Evolutionary conservation across 345 rosid genomes (phyloP).

Genomic region (Kernera saxatilis): DNA sequence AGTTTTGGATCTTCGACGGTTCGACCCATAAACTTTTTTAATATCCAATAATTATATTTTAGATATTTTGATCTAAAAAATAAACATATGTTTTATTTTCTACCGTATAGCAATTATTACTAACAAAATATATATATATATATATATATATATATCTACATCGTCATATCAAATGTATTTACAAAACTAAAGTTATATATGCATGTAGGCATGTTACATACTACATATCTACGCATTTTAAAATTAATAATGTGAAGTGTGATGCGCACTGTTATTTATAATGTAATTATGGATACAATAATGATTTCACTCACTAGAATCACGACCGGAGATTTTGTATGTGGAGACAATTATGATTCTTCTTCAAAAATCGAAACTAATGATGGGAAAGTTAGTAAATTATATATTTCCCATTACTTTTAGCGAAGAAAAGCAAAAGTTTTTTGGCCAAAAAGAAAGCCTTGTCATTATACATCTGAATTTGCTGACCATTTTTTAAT

Average conservation of each 20-base stretch:
- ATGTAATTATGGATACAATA: conserved; percentile 32
- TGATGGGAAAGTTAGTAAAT: conserved; percentile 14
- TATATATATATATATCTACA: too few relatives aligned
- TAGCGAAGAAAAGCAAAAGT: conserved; percentile 13
- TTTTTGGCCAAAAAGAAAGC: conserved; percentile 1
- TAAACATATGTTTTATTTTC: too few relatives aligned
- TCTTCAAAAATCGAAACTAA: conserved; percentile 22
- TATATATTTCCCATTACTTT: conserved; percentile 4
- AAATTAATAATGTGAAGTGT: conserved; percentile 27
- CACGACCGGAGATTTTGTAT: conserved; percentile 30
- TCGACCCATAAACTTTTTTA: too few relatives aligned
- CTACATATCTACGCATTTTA: conserved; percentile 18
- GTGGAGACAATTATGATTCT: conserved; percentile 59
- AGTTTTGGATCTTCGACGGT: too few relatives aligned
- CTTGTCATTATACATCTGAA: not conserved
- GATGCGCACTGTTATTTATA: conserved; percentile 45
- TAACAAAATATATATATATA: too few relatives aligned
- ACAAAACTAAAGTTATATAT: not conserved
- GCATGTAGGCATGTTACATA: not conserved
- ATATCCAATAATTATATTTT: too few relatives aligned
- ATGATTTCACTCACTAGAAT: conserved; percentile 21
- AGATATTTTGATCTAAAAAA: too few relatives aligned
- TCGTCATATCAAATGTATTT: not conserved
- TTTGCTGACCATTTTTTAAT: not conserved
- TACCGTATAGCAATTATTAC: too few relatives aligned